Evolutionary conservation across 169 alveolate species (phyloP), one percentile per base, ranked within the genome.

Genomic region (Theileria equi): DNA sequence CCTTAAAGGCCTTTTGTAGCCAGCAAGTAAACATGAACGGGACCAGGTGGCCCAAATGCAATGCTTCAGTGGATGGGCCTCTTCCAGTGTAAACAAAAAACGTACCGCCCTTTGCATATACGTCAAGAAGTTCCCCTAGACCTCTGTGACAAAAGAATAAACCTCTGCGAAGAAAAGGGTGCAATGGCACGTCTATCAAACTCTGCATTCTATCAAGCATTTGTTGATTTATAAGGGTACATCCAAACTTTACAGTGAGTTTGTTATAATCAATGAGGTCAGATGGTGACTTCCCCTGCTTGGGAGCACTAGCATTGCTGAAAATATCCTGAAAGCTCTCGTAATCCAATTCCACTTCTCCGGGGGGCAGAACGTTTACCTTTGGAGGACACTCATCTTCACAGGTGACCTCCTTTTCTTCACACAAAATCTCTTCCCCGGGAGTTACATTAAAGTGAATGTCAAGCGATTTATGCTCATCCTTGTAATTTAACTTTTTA

Each of bases 91-190:
- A 97, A 43, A 97, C 77, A 84, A 93, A 97, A 88, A 98, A 97
- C 11, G 94, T 94, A 49, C 81, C 90, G 7, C 98, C 97, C 67
- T 90, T 80, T 82, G 94, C 99, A 73, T 92, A 91, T 38, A 91
- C 83, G 64, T 94, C 95, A 44, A 96, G 91, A 31, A 96, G 88
- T 40, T 86, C 65, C 61, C 95, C 98, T 43, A 98, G 84, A 53
- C 96, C 99, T 44, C 99, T 90, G 78, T 98, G 99, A 19, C 99
- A 94, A 83, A 98, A 97, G 94, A 96, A 98, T 17, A 98, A 88
- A 32, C 95, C 98, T 74, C 99, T 91, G 70, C 98, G 95, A 49
- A 97, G 82, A 80, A 94, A 94, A 25, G 94, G 96, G 79, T 97
- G 99, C 5, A 93, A 89, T 13, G 19, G 13, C 13, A 10, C 45